A percentile compares a stretch with the other conserved stretches of the same genome.
Evolutionary conservation across 257 asterid species (phyloP).

Genomic region (Craterostigma plantagineum): DNA sequence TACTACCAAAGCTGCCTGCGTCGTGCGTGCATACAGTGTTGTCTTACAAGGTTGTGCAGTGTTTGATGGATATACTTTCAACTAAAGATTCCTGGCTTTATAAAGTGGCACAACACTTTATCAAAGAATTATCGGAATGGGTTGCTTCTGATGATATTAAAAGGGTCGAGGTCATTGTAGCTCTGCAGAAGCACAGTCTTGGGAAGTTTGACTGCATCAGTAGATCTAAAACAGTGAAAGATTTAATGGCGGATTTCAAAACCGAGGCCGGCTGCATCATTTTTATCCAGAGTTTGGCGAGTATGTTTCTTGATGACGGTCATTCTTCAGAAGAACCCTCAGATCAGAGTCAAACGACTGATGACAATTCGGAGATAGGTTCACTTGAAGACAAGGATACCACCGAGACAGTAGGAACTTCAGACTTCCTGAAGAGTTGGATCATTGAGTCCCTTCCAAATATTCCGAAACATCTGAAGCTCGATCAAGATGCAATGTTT

Average conservation of each 20-base stretch:
- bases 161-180: slow-evolving; percentile 73
- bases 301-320: slow-evolving; percentile 80
- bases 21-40: slow-evolving; percentile 33
- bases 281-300: slow-evolving; percentile 47
- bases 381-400: slow-evolving; percentile 63
- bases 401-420: slow-evolving; percentile 25
- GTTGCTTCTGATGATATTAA: slow-evolving; percentile 48
- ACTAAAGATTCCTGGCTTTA: slow-evolving; percentile 76
- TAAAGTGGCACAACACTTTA: slow-evolving; percentile 68
- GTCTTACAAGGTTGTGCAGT: slow-evolving; percentile 69
- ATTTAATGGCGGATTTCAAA: slow-evolving; percentile 59
- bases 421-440: slow-evolving; percentile 75
- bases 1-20: slow-evolving; percentile 62
- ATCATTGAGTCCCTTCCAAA: slow-evolving; percentile 65
- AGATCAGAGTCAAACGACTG: slow-evolving; percentile 96
- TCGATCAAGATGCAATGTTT: slow-evolving; percentile 52
- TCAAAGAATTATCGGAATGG: slow-evolving; percentile 68
- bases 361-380: slow-evolving; percentile 90
- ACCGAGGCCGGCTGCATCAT: slow-evolving; percentile 64
- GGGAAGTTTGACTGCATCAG: slow-evolving; percentile 77
- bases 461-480: slow-evolving; percentile 50
- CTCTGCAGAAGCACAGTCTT: slow-evolving; percentile 79
- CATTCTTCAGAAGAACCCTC: slow-evolving; percentile 81
- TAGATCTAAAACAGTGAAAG: slow-evolving; percentile 63
- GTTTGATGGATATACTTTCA: slow-evolving; percentile 77